These are phyloP conservation scores for Solanum ossicruentum DNA, from an alignment of 257 asterid genomes.

Conservation along the genomic window DNA sequence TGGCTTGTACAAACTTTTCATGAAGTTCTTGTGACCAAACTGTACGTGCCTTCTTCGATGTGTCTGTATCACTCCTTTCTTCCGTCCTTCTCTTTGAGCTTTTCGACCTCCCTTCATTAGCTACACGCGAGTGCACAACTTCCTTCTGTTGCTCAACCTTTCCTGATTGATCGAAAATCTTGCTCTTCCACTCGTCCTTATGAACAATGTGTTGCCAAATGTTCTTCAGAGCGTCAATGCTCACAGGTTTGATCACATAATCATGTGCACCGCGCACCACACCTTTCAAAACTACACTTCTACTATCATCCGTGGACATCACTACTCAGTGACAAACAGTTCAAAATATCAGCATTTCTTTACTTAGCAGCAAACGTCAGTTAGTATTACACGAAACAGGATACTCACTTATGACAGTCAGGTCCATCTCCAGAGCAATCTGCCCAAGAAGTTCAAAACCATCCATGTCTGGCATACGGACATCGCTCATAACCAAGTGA, in stretches of 20 bases:
- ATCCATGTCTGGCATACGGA: conserved; percentile 96
- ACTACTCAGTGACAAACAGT: conserved; percentile 23
- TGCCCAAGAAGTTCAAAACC: conserved; percentile 84
- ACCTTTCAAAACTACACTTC: conserved; percentile 78
- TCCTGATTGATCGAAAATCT: conserved; percentile 47
- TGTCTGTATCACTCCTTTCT: conserved; percentile 57
- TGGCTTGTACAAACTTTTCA: conserved; percentile 80
- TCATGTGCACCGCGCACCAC: conserved; percentile 90
- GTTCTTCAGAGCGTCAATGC: conserved; percentile 84
- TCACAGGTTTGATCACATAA: conserved; percentile 77
- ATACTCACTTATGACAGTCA: conserved; percentile 86
- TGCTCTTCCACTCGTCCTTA: conserved; percentile 62
- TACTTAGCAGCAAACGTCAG: not conserved
- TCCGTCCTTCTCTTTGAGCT: conserved; percentile 52
- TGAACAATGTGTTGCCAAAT: conserved; percentile 95
- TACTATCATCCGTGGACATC: conserved; percentile 97
- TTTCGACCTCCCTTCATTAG: conserved; percentile 59
- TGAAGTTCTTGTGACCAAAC: conserved; percentile 95
- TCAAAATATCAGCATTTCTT: not conserved
- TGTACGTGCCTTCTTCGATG: conserved; percentile 70
- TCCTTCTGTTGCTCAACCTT: conserved; percentile 45
- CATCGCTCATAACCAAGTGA: conserved; percentile 83
- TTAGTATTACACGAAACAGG: not conserved
- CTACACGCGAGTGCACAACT: conserved; percentile 55
- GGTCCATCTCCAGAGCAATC: conserved; percentile 80